Base-by-base conservation (phyloP, 257 asterid genomes). In the Capsicum rhomboideum region DNA sequence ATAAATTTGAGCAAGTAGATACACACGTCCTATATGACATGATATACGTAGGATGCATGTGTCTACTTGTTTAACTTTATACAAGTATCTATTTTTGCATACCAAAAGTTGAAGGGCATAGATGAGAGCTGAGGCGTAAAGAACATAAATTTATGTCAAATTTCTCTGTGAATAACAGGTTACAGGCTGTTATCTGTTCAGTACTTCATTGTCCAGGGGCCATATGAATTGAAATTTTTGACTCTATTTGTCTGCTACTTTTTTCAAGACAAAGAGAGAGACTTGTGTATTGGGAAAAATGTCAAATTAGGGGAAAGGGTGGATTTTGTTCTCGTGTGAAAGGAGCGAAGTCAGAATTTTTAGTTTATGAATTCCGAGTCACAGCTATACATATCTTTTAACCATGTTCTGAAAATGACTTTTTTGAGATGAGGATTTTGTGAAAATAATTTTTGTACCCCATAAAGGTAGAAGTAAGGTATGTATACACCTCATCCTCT, bases 261-360 rank as follows among this genome's bases (percentile, higher is more conserved):
- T 85, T 83, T 86, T 86, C 86, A 82, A 82, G 66, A 81, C 17
- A 58, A 80, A 58, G 84, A 87, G 66, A 86, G 91, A 88, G 21
- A 74, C 16, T 2, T 8, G 2, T 68, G 78, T 85, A 87, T n/a
- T 54, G 87, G 56, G 82, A 72, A 23, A 82, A 74, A 77, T 20
- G 18, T n/a, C 26, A 58, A 44, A 37, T 10, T 20, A n/a, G 54
- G 75, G 79, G 11, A 75, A 86, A 87, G 87, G 85, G 85, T 83
- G 59, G 85, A 82, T 86, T 90, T 91, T 91, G 93, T 91, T 87
- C 91, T 90, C 91, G 85, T 90, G 87, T 86, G 46, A 37, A 8
- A 66, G 1, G 4, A 67, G 50, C 4, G 23, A 14, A 31, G 9
- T 34, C 0, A 0, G 2, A 34, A 34, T 1, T 9, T 68, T 68